Percentiles rank a stretch among this genome's conserved stretches.
These are phyloP conservation scores for Friedmanniomyces simplex DNA, from an alignment of 495 filamentous ascomycete species.

Conservation along the genomic window DNA sequence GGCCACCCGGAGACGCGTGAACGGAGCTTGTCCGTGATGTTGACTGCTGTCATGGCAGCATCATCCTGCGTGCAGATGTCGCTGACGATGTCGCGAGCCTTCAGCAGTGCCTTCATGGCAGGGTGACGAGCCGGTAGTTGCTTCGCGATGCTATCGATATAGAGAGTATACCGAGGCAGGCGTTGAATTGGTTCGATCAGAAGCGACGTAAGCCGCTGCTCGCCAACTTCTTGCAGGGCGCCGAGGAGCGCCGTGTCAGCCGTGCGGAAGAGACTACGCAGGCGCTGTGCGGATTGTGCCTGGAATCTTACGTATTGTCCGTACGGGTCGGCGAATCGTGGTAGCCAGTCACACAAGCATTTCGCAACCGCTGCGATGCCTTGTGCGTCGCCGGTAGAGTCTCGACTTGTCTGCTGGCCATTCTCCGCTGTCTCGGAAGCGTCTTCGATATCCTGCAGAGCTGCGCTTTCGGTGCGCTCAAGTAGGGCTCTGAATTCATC, in stretches of 20 bases:
- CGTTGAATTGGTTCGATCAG: constrained; percentile 95
- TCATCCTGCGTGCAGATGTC: constrained; percentile 89
- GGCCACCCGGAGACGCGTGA: constrained; percentile 77
- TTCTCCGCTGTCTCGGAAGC: constrained; percentile 18
- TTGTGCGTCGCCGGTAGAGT: constrained; percentile 46
- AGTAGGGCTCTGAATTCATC: constrained; percentile 61
- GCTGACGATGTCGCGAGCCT: constrained; percentile 80
- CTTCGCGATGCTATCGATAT: constrained; percentile 88
- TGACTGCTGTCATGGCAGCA: constrained; percentile 51
- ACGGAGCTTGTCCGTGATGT: constrained; percentile 59
- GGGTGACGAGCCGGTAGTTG: constrained; percentile 75
- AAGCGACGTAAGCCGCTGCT: constrained; percentile 82
- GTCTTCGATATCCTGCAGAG: constrained; percentile 38
- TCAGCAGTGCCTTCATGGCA: constrained; percentile 65
- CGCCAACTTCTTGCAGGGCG: constrained; percentile 70
- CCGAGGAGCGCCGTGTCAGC: constrained; percentile 67
- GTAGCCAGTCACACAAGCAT: constrained; percentile 77
- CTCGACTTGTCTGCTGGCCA: constrained; percentile 14
- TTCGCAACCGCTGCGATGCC: constrained; percentile 66
- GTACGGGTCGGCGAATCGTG: constrained; percentile 79
- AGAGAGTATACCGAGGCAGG: constrained; percentile 84
- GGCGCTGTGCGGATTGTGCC: constrained; percentile 66
- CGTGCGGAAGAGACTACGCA: constrained; percentile 63
- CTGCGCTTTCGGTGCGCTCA: constrained; percentile 74
- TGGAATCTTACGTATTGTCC: constrained; percentile 83